Base-by-base conservation (phyloP, 2,329 filamentous ascomycete genomes). In the Ceratocystis destructans region DNA sequence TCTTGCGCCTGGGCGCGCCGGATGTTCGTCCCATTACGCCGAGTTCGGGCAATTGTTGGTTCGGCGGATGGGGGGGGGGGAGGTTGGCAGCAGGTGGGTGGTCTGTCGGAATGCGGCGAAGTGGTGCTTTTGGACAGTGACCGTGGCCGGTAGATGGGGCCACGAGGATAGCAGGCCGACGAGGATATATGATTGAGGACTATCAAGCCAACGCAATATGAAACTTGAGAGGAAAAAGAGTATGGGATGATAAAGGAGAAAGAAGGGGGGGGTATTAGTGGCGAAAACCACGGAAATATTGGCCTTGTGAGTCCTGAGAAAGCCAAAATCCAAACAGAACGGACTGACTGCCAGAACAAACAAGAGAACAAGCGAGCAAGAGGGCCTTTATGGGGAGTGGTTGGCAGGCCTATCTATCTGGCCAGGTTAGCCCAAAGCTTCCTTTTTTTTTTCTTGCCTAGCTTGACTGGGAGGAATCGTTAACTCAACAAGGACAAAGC, bases 1-100 rank as follows among this genome's bases (percentile, higher is more conserved):
- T 50, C 28, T 64, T 64, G 45, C 64, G 64, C 33, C 64, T 66
- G 44, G 17, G 41, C 68, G 66, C 71, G 45, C 68, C 69, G 6
- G 50, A 10, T 25, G 33, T 53, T 12, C 41, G 33, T 10, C 61
- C 31, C 67, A 68, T 68, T 62, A 31, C 50, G 15, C 1, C 46
- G n/a, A 20, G 20, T 25, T 20, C 7, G 22, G 22, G 20, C 8
- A 28, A 8, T 28, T 20, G 48, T 25, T 25, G 48, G 20, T 25
- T 20, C 7, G 22, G 22, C 22, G 20, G 48, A 22, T 22, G 1
- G 22, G 22, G 22, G 22, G 22, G 22, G n/a, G n/a, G n/a, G n/a
- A n/a, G n/a, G n/a, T n/a, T n/a, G n/a, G n/a, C n/a, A n/a, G n/a
- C n/a, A n/a, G n/a, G 22, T 22, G 22, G 22, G 22, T 25, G 22